Evolutionary conservation across 768 basidiomycete species (phyloP).

Genomic region (Multifurca ochricompacta): DNA sequence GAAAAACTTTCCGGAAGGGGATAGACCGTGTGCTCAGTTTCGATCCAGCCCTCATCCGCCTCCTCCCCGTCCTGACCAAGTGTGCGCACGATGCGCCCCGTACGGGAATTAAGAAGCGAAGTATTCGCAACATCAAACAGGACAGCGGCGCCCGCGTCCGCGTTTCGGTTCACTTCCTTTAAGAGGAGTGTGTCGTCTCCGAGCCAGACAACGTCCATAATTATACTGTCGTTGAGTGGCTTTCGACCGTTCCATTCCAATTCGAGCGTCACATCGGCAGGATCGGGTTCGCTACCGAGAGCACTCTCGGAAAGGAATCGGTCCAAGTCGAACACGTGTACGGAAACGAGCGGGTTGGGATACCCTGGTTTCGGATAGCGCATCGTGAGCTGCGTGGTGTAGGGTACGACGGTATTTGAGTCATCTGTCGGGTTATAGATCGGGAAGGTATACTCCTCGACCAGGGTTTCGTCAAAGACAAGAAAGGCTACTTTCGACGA

Average conservation of each 20-base stretch:
- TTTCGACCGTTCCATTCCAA: constrained; percentile 63
- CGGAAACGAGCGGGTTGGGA: constrained; percentile 76
- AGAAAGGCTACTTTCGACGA: constrained; percentile 75
- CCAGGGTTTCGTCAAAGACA: constrained; percentile 78
- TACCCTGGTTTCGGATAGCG: constrained; percentile 88
- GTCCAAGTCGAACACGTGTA: constrained; percentile 75
- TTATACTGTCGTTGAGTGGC: constrained; percentile 53
- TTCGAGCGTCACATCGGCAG: constrained; percentile 41
- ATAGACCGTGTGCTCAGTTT: constrained; percentile 57
- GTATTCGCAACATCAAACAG: constrained; percentile 51
- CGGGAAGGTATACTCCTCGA: constrained; percentile 81
- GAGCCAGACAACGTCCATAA: constrained; percentile 87
- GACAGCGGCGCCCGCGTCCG: constrained; percentile 71
- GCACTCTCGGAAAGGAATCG: constrained; percentile 32
- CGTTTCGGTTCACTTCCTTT: constrained; percentile 83
- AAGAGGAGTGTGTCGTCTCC: constrained; percentile 62
- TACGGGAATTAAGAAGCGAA: constrained; percentile 23
- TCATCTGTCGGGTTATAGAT: constrained; percentile 84
- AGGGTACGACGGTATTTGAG: constrained; percentile 65
- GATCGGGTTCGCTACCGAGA: constrained; percentile 22
- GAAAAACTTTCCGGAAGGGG: constrained; percentile 43
- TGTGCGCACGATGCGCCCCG: constrained; percentile 58
- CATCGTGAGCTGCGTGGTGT: constrained; percentile 56
- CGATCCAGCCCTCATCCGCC: constrained; percentile 93
- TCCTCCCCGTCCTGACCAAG: constrained; percentile 80